A percentile compares a stretch with the other conserved stretches of the same genome.
Conservation (phyloP, 225 moss, liverwort and hornwort species). For the Pseudoscleropodium purum region DNA sequence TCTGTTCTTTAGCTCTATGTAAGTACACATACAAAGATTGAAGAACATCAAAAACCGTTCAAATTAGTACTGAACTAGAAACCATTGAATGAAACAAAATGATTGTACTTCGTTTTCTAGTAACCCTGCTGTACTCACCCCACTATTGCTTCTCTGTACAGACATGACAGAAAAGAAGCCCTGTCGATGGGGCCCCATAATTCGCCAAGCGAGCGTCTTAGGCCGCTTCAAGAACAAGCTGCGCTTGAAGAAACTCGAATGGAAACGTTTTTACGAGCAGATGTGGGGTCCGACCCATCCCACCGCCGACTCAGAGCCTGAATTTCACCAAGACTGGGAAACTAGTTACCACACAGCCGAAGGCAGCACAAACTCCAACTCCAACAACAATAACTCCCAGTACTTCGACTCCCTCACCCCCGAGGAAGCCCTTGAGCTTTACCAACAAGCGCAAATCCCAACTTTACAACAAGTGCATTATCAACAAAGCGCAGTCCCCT, state of each 20-base stretch:
- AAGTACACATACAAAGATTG: background rate
- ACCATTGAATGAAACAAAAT: background rate
- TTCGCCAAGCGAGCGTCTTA: constrained; percentile 19
- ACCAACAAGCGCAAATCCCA: background rate
- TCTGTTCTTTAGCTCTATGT: background rate
- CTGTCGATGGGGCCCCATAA: constrained; percentile 18
- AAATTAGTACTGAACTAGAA: background rate
- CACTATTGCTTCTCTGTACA: background rate
- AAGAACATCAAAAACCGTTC: background rate
- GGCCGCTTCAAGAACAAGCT: constrained; percentile 38
- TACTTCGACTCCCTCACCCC: constrained; percentile 9
- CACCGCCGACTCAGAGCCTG: background rate
- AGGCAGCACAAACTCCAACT: background rate
- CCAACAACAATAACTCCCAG: constrained; percentile 4
- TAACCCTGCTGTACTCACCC: background rate
- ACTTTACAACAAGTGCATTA: background rate
- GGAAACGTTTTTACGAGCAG: constrained; percentile 33
- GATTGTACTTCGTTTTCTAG: background rate
- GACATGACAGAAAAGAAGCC: constrained; percentile 23
- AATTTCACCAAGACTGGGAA: background rate
- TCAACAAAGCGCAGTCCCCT: background rate
- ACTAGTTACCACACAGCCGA: constrained; percentile 1
- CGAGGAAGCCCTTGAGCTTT: constrained; percentile 1
- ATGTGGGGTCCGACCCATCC: constrained; percentile 13
- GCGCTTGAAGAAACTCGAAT: constrained; percentile 30